Conservation (phyloP, 202 grass and related monocot genomes). For the Miscanthus sacchariflorus region DNA sequence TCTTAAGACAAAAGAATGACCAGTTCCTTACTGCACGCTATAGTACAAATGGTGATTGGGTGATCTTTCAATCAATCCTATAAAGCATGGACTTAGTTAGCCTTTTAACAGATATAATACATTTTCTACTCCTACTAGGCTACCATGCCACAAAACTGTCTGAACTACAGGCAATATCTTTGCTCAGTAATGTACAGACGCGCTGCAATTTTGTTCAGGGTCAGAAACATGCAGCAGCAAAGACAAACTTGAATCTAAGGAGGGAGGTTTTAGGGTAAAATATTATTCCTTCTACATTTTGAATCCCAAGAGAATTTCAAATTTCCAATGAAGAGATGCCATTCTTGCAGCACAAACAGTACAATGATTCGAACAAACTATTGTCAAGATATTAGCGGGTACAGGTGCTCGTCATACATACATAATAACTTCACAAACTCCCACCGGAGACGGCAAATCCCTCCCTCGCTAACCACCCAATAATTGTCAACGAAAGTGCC, state of each 20-base stretch:
- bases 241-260: neutral
- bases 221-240: neutral
- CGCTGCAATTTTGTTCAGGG: neutral
- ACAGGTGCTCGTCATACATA: neutral
- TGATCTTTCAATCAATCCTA: conserved; percentile 7
- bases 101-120: neutral
- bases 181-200: neutral
- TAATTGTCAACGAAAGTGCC: neutral
- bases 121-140: neutral
- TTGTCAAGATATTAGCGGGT: neutral
- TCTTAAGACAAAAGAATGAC: neutral
- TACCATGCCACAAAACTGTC: neutral
- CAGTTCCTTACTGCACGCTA: neutral
- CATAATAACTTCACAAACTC: neutral
- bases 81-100: neutral
- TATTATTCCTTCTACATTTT: neutral
- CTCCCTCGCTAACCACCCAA: neutral
- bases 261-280: neutral
- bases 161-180: neutral
- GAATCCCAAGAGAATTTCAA: neutral
- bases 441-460: neutral
- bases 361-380: neutral
- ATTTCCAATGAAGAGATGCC: neutral
- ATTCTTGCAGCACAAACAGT: neutral
- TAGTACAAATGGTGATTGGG: neutral